Base-by-base conservation (phyloP, 495 filamentous ascomycete species). In the Aspergillus indologenus region DNA sequence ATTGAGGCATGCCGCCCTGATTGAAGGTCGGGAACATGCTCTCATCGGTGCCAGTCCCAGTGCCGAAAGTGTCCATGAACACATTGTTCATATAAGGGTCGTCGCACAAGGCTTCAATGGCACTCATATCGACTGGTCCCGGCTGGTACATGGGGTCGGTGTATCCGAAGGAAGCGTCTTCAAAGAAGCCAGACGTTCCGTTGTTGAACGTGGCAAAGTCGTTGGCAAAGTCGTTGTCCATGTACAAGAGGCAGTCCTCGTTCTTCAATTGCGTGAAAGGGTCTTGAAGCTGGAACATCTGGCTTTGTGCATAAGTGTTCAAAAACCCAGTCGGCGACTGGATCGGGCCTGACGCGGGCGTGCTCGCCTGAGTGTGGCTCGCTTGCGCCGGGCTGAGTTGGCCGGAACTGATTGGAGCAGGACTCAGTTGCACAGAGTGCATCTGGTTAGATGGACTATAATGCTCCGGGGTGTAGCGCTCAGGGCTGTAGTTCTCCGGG, bases 141-240 rank as follows among this genome's bases (percentile, higher is more conserved):
- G 48, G 24, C 23, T 51, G 48, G 23, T 51, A 51, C 24, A 51
- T 3, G 6, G 24, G 48, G 23, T 51, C 48, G 1, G 23, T 23
- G 18, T 51, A 51, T 1, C 48, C 48, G 15, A 51, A 51, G 21
- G 48, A 51, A 24, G 48, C 48, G 6, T 51, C 48, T 12, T 51
- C 48, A 12, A 51, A 51, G 23, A 51, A 51, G 22, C 29, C 48
- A 26, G 21, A 29, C 8, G 48, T 11, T 29, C 48, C 48, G 23
- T 51, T 51, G 24, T 51, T 40, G 34, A 40, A 51, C 14, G 48
- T 17, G 21, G 48, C 48, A 19, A 31, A 51, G 12, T 51, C 48
- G 31, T 51, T 51, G 48, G 48, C 48, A 19, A 51, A 51, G 18
- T 51, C 48, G 23, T 51, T 51, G 48, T 51, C 48, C 15, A 29